Base-by-base conservation (phyloP, 352 stramenopile species). In the Phytophthora fragariae region DNA sequence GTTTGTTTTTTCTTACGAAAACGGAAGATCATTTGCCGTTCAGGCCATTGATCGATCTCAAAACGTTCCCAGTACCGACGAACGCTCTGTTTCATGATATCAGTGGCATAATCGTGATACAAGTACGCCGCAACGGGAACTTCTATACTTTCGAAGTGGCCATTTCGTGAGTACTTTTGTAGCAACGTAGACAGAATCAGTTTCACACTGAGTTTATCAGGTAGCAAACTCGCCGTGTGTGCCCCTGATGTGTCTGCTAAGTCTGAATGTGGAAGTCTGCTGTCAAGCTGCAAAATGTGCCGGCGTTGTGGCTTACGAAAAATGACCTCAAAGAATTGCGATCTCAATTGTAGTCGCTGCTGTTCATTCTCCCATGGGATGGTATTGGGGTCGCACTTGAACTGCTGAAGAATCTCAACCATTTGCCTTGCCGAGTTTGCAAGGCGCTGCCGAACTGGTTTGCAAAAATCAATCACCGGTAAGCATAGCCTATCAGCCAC, bases 131-230 rank as follows among this genome's bases (percentile, higher is more conserved):
- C 84, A 7, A 68, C 56, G 1, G 57, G 49, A 44, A 85, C 71
- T 31, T 91, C 79, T 9, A 92, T 75, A 49, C 75, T 79, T 37
- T 93, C 89, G 55, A 95, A 92, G 68, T 93, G 86, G 3, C 87
- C 84, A 62, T 95, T 94, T 46, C 89, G 83, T 0, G 87, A 92
- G 56, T 91, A 95, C 54, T 92, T 93, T 53, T 93, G 87, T 10
- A 95, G 74, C 63, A 95, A 65, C 24, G 81, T 82, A 0, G 87
- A 88, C 10, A 84, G 76, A 6, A 94, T 65, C 6, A 84, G 52
- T 19, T 82, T 84, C 2, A 90, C 58, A 52, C 72, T 83, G 9
- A 91, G 68, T 53, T 85, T 88, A 2, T 80, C 65, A 1, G 84
- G 81, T 47, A 88, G 37, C 29, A 21, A 4, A 49, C 57, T 33